Conservation (phyloP, 257 asterid species). For the Nicotiana sylvestris region DNA sequence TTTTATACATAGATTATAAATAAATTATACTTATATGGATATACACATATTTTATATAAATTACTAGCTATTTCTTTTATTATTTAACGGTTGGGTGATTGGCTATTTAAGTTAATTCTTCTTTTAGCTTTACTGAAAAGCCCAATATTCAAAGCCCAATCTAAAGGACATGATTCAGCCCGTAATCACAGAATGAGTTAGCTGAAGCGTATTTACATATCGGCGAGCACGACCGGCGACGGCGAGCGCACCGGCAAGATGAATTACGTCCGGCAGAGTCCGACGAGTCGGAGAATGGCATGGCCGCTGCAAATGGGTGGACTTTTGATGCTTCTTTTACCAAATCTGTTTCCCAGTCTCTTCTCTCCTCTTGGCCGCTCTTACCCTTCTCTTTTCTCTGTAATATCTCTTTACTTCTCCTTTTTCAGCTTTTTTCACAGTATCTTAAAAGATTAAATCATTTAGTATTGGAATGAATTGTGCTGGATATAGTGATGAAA, state of each 20-base stretch:
- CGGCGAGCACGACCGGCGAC: background rate
- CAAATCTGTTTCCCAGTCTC: constrained; percentile 30
- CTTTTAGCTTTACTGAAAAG: background rate
- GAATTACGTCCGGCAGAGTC: constrained; percentile 1
- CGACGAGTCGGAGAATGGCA: background rate
- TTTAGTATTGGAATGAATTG: background rate
- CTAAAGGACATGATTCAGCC: background rate
- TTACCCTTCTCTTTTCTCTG: constrained; percentile 37
- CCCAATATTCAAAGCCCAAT: background rate
- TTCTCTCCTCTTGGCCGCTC: constrained; percentile 32
- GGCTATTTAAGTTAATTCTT: too few relatives aligned
- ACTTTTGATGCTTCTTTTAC: constrained; percentile 24
- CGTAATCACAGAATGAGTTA: background rate
- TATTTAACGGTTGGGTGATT: too few relatives aligned
- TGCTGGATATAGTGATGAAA: background rate
- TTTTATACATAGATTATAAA: too few relatives aligned
- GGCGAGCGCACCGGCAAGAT: background rate
- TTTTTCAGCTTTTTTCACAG: background rate
- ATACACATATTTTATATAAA: too few relatives aligned
- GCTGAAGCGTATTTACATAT: background rate
- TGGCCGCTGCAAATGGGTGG: constrained; percentile 23
- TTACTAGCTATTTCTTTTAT: too few relatives aligned
- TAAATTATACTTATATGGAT: too few relatives aligned
- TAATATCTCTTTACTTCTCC: constrained; percentile 13
- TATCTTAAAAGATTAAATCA: background rate